Percentiles rank a stretch among this genome's conserved stretches.
phyloP scores from a whole-genome alignment of 225 moss, liverwort and hornwort species.

The Pleurozium schreberi region DNA sequence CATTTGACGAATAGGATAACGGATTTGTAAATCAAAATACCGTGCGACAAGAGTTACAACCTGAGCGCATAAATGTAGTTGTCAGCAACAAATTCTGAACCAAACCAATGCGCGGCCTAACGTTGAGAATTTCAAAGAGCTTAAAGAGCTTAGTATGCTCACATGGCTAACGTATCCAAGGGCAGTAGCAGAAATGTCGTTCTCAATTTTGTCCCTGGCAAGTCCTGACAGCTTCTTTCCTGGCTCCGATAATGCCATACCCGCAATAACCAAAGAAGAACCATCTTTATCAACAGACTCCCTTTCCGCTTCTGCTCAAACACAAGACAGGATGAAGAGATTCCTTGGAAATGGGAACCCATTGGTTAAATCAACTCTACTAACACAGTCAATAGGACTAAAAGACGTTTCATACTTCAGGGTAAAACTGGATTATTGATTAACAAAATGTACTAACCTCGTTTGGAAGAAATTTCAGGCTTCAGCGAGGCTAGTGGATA shows the following conservation, averaged over 20 bases:
- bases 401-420: background rate
- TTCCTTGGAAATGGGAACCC: background rate
- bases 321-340: background rate
- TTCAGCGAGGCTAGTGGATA: constrained; percentile 59
- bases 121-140: background rate
- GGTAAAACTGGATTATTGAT: background rate
- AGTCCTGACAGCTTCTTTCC: constrained; percentile 56
- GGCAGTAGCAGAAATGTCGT: constrained; percentile 74
- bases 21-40: constrained; percentile 80
- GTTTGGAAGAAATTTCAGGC: constrained; percentile 13
- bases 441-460: constrained; percentile 1
- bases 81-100: background rate
- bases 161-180: constrained; percentile 97
- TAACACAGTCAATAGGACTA: background rate
- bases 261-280: constrained; percentile 64
- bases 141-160: constrained; percentile 15
- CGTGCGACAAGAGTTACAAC: constrained; percentile 73
- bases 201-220: constrained; percentile 60
- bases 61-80: constrained; percentile 21
- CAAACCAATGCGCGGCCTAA: background rate
- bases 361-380: background rate
- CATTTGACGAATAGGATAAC: constrained; percentile 83
- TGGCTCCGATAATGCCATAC: constrained; percentile 66
- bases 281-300: constrained; percentile 29
- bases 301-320: constrained; percentile 37